Evolutionary conservation across 331 rosid genomes (phyloP).

Genomic region (Saraca asoca): DNA sequence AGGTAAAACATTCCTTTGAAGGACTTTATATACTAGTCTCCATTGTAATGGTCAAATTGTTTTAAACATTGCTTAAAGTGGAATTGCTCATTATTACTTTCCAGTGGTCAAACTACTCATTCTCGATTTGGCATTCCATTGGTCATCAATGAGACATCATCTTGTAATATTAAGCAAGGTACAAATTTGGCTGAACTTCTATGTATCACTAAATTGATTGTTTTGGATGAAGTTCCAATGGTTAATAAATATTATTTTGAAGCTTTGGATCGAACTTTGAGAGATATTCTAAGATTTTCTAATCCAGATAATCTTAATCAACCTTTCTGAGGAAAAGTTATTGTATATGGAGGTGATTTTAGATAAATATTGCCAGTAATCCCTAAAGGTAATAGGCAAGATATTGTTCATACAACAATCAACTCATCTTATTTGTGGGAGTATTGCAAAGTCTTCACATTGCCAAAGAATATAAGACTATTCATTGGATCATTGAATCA

Average conservation of each 20-base stretch:
- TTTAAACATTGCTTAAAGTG: no score
- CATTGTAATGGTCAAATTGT: no score
- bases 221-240: background rate
- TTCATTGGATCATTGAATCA: background rate
- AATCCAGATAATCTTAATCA: background rate
- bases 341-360: background rate
- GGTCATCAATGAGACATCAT: background rate
- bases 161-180: background rate
- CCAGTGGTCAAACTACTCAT: no score
- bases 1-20: no score
- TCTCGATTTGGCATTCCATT: background rate
- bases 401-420: background rate
- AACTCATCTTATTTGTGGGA: background rate
- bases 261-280: background rate
- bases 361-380: background rate
- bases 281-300: background rate
- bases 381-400: background rate
- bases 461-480: background rate
- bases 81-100: no score
- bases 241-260: background rate
- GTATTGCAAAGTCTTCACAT: background rate
- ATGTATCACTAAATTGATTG: no score
- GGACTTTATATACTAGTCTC: no score
- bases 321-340: background rate
- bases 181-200: background rate